phyloP scores from a whole-genome alignment of 768 basidiomycete genomes.

The Trametes punicea region DNA sequence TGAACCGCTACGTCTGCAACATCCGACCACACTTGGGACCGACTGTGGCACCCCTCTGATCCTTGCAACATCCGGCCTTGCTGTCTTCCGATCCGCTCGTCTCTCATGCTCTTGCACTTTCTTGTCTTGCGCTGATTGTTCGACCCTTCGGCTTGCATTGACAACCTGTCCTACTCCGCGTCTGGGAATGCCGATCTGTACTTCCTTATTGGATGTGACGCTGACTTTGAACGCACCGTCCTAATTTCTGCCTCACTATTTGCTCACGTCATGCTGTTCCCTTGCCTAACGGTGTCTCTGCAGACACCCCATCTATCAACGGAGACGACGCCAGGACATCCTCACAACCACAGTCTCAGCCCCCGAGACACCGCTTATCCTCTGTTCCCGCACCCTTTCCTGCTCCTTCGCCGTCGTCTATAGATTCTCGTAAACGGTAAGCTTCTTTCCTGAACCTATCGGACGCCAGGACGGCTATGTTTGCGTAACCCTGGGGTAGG shows the following conservation, averaged over 20 bases:
- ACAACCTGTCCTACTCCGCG: too few species aligned
- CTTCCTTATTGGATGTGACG: too few species aligned
- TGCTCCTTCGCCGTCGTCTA: constrained; percentile 46
- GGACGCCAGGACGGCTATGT: too few species aligned
- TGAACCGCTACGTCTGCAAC: background rate
- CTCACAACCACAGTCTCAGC: constrained; percentile 30
- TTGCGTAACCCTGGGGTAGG: too few species aligned
- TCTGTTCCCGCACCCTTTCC: constrained; percentile 45
- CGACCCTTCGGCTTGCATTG: background rate
- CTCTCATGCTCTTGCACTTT: background rate
- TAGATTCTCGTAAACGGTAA: constrained; percentile 65
- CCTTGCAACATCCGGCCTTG: background rate
- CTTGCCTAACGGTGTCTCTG: background rate
- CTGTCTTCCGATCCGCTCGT: background rate
- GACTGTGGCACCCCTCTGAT: constrained; percentile 1
- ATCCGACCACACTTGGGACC: background rate
- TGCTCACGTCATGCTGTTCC: background rate
- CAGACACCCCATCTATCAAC: constrained; percentile 44
- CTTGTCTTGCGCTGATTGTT: background rate
- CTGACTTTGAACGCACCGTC: too few species aligned
- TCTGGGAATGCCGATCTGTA: too few species aligned
- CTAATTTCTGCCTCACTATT: background rate
- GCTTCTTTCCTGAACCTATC: constrained; percentile 27
- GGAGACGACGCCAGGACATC: constrained; percentile 46
- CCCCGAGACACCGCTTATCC: constrained; percentile 45